Base-by-base conservation (phyloP, 306 rosid genomes). In the Astragalus glycyphyllos region DNA sequence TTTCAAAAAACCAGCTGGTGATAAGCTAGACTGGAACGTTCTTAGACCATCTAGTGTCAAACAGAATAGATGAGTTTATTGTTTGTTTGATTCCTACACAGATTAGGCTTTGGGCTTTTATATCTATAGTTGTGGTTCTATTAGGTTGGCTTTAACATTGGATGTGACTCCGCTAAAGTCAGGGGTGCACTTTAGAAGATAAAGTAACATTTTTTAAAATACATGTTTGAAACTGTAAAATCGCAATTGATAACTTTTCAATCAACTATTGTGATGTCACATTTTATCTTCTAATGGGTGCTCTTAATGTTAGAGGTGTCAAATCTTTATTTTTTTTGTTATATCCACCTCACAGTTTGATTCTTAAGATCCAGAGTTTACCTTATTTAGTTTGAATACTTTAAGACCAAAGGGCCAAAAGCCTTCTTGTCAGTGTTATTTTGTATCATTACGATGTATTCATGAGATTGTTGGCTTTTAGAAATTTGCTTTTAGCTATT, bases 1-100 rank as follows among this genome's bases (percentile, higher is more conserved):
- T 20, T 92, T 81, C 81, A 89, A 68, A 82, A 89, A 89, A 75
- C 90, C 91, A 2, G 81, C 76, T 77, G 85, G 63, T 76, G 87
- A 73, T 82, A 84, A 82, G 84, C 80, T 92, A 68, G 77, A 88
- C 74, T 90, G 89, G 87, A 92, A 72, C 3, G 80, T 83, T 63
- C 98, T 92, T 75, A 82, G 96, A 83, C 86, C 88, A 37, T 73
- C 70, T 80, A 71, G 75, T 55, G 65, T 79, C 82, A 80, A 82
- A 53, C 59, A 82, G 64, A 79, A 78, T 79, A 60, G 82, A 35
- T 79, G 82, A 85, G 57, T 71, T 61, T 74, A 40, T 60, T 50
- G 66, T 46, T 35, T 75, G 53, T 68, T 73, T 59, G 70, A 65
- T 80, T 67, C 31, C 76, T 40, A 35, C 35, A n/a, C 41, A 72